These are phyloP conservation scores for Phoenix roebelenii DNA, from an alignment of 176 grass and related monocot species.

Conservation along the genomic window DNA sequence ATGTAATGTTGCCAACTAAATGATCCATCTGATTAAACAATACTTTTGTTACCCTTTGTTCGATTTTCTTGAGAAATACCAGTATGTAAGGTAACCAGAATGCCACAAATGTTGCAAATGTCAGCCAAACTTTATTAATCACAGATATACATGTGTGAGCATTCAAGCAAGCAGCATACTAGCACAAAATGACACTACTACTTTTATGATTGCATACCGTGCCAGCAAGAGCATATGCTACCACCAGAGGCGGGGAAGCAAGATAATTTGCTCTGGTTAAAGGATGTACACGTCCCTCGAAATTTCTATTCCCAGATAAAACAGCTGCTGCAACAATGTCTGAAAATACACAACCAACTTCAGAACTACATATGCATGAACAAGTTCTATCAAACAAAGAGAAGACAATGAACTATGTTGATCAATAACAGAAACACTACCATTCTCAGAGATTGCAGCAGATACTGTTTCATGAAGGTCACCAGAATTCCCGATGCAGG, in stretches of 20 bases:
- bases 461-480: conserved; percentile 84
- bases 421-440: conserved; percentile 26
- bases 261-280: conserved; percentile 98
- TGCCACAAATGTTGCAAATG: too few species aligned
- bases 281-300: conserved; percentile 91
- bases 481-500: conserved; percentile 97
- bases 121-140: not conserved
- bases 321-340: conserved; percentile 95
- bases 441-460: conserved; percentile 77
- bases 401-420: not conserved
- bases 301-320: conserved; percentile 94
- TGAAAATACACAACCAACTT: conserved; percentile 21
- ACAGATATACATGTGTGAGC: too few species aligned
- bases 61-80: too few species aligned
- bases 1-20: too few species aligned
- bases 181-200: too few species aligned
- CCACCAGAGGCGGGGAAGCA: conserved; percentile 89
- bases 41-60: too few species aligned
- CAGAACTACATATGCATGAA: conserved; percentile 12
- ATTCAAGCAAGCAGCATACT: too few species aligned
- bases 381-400: not conserved
- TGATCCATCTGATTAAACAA: too few species aligned
- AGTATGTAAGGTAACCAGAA: too few species aligned
- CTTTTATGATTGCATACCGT: conserved; percentile 44
- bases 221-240: conserved; percentile 96